Conservation (phyloP, 192 early-diverging fungal genomes). For the Backusella morwellensis region DNA sequence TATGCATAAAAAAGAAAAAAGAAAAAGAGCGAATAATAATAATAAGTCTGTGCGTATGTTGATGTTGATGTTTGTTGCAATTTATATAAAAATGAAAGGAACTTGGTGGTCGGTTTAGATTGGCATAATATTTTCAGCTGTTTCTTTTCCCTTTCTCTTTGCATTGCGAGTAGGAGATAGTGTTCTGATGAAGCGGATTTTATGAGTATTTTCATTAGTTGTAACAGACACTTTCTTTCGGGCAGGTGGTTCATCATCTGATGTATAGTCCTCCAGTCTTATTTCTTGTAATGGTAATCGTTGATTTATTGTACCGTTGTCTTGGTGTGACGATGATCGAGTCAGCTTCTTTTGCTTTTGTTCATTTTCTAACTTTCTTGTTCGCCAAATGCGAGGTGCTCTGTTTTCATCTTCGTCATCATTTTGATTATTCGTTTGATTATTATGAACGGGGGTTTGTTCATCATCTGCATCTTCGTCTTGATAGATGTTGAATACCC, state of each 20-base stretch:
- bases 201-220: neutral
- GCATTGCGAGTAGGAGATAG: slow-evolving; percentile 1
- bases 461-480: neutral
- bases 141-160: slow-evolving; percentile 12
- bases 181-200: neutral
- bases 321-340: neutral
- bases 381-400: neutral
- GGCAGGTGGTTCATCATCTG: slow-evolving; percentile 13
- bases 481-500: neutral
- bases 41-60: neutral
- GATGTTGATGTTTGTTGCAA: neutral
- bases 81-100: neutral
- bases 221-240: neutral
- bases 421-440: neutral
- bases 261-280: slow-evolving; percentile 2
- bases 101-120: neutral
- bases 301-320: neutral
- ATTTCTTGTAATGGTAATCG: slow-evolving; percentile 12
- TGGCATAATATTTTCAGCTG: slow-evolving; percentile 4
- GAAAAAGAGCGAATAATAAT: neutral
- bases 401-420: neutral
- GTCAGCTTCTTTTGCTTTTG: neutral
- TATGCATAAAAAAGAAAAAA: neutral
- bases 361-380: neutral
- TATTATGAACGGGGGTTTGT: neutral